Evolutionary conservation across 352 stramenopile genomes (phyloP), one percentile per base, ranked within the genome.

Genomic region (Aphanomyces astaci): DNA sequence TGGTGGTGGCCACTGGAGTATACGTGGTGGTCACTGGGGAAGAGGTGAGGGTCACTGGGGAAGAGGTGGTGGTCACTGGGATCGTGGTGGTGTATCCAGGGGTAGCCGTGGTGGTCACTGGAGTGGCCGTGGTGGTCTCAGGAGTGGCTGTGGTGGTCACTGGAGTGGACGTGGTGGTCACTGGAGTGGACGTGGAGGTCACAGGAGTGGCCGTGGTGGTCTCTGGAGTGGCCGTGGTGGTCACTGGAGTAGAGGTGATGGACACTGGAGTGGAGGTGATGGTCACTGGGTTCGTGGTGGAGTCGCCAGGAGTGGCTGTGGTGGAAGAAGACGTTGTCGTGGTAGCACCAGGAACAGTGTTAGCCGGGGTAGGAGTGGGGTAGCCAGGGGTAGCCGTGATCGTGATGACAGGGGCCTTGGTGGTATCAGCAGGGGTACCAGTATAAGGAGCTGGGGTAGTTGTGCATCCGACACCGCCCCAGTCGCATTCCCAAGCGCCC

Each of bases 401-500:
- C n/a, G n/a, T n/a, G n/a, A n/a, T n/a, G n/a, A n/a, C n/a, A n/a
- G n/a, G n/a, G n/a, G n/a, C n/a, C n/a, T n/a, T n/a, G n/a, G n/a
- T n/a, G n/a, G n/a, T n/a, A n/a, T n/a, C n/a, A n/a, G n/a, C n/a
- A n/a, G n/a, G n/a, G n/a, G n/a, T n/a, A n/a, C n/a, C n/a, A n/a
- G n/a, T 55, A 10, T 28, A 55, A 1, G 40, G 40, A 55, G 48
- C 1, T n/a, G 48, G 51, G 25, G 51, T 59, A 7, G n/a, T n/a
- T 0, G 17, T 10, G 51, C 51, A 59, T 4, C 5, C 24, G 25
- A 2, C 51, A 4, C 22, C 11, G 30, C 19, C 1, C 51, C 51
- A 59, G 11, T 30, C 13, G 49, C 79, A 87, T 25, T 72, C 66
- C 76, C 76, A 87, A 9, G 67, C 56, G 2, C 63, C 70, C 1